phyloP scores from a whole-genome alignment of 2,329 filamentous ascomycete species.

The Aspergillus felis region DNA sequence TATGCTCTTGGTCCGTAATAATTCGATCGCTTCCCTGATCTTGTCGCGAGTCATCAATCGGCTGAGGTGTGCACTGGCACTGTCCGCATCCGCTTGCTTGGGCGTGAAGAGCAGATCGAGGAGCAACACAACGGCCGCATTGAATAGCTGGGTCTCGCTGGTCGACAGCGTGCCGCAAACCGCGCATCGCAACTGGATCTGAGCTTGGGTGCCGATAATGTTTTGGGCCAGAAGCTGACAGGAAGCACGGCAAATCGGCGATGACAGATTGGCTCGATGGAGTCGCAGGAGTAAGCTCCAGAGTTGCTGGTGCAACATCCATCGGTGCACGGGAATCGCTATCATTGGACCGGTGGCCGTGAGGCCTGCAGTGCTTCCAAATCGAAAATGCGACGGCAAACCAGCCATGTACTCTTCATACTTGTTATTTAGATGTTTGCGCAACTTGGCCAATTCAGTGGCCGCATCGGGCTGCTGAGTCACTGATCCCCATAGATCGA shows the following conservation, averaged over 20 bases:
- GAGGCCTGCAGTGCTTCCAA: slow-evolving; percentile 11
- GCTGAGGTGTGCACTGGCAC: not conserved
- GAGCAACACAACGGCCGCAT: not conserved
- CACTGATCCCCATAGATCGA: not conserved
- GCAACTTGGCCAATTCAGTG: not conserved
- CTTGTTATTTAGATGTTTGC: not conserved
- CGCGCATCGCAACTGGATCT: slow-evolving; percentile 7
- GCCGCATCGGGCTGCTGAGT: not conserved
- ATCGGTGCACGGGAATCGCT: slow-evolving; percentile 13
- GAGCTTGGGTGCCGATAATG: slow-evolving; percentile 6
- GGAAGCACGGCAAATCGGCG: not conserved
- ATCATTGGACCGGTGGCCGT: slow-evolving; percentile 9
- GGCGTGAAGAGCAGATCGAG: not conserved
- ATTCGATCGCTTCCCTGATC: slow-evolving; percentile 6
- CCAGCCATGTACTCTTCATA: slow-evolving; percentile 7
- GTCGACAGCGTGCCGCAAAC: slow-evolving; percentile 8
- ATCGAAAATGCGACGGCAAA: slow-evolving; percentile 10
- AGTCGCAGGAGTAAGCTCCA: slow-evolving; percentile 15
- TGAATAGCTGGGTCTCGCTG: slow-evolving; percentile 1
- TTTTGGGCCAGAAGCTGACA: slow-evolving; percentile 11
- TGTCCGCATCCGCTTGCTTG: not conserved
- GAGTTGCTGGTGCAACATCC: slow-evolving; percentile 16
- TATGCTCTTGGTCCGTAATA: slow-evolving; percentile 5
- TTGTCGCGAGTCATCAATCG: slow-evolving; percentile 9
- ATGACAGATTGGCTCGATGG: slow-evolving; percentile 5